phyloP scores from a whole-genome alignment of 306 rosid genomes.

The Acacia melanoxylon region DNA sequence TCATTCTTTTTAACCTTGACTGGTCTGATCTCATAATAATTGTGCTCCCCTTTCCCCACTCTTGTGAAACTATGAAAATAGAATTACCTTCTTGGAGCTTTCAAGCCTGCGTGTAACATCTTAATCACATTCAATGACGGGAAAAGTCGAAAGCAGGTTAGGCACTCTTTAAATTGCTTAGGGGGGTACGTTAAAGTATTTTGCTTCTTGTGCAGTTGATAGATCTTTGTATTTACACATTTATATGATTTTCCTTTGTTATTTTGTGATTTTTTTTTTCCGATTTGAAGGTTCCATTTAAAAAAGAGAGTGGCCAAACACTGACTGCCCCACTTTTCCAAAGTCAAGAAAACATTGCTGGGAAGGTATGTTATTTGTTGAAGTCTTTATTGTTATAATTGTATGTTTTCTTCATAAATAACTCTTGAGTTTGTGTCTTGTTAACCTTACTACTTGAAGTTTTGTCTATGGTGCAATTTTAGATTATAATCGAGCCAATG shows the following conservation, averaged over 20 bases:
- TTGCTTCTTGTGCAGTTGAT: slow-evolving; percentile 1
- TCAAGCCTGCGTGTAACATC: slow-evolving; percentile 93
- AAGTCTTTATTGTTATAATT: slow-evolving; percentile 5
- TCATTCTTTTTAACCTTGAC: not conserved
- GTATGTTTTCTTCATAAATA: slow-evolving; percentile 16
- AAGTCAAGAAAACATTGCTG: slow-evolving; percentile 96
- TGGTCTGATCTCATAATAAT: not conserved
- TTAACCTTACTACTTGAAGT: not conserved
- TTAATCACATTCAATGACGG: slow-evolving; percentile 82
- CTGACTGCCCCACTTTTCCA: slow-evolving; percentile 89
- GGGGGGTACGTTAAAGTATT: slow-evolving; percentile 32
- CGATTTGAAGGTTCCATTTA: slow-evolving; percentile 59
- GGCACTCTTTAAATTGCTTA: slow-evolving; percentile 55
- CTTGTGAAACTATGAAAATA: slow-evolving; percentile 19
- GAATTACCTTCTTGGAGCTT: slow-evolving; percentile 98
- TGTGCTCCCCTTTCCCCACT: not conserved
- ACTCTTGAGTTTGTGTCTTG: slow-evolving; percentile 8
- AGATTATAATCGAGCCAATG: slow-evolving; percentile 86
- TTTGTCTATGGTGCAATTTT: slow-evolving; percentile 33
- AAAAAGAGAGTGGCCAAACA: slow-evolving; percentile 89
- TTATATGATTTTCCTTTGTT: not conserved
- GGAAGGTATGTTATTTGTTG: slow-evolving; percentile 71
- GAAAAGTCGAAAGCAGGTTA: slow-evolving; percentile 94
- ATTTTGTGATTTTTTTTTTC: not conserved
- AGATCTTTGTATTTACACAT: not conserved